Evolutionary conservation across 2,329 filamentous ascomycete genomes (phyloP), one percentile per base, ranked within the genome.

Genomic region (Penicillium capsulatum): DNA sequence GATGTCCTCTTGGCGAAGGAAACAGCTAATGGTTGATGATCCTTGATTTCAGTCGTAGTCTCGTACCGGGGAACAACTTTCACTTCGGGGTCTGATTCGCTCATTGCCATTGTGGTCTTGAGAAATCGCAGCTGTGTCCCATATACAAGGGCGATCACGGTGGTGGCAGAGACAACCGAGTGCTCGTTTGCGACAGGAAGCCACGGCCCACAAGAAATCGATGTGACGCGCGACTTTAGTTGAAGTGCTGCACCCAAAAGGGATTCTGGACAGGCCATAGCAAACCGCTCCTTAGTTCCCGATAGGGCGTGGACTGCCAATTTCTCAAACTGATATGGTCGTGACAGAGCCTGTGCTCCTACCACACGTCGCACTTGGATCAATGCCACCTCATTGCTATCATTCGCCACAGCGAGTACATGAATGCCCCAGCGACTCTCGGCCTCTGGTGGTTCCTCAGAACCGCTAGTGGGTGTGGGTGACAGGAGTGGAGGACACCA

Each of bases 401-500:
- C 68, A 38, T 67, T 70, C 2, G 61, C 57, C 1, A 69, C 52
- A 6, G 54, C 48, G 4, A 72, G 47, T 38, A 64, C 35, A 26
- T 65, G 51, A 20, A 57, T 44, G 36, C 57, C 70, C 67, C 55
- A 67, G 17, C 61, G 59, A 32, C 38, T 52, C 51, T 53, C 56
- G 7, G 45, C 28, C 0, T 43, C 36, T 7, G 41, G 38, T 13
- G 46, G 29, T 17, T 37, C 31, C 24, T 44, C 26, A 7, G 43
- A 16, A 11, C 24, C 36, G 17, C 11, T 19, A 27, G 33, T 30
- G 11, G 31, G 19, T 6, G 35, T 13, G 15, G 57, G 52, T 5
- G 49, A 33, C 31, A 55, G 58, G 5, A 62, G 39, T 26, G 61
- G 55, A 5, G 57, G 51, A 30, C 59, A 62, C 69, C 69, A 72